Conservation (phyloP, 1,139 yeast species). For the Lodderomyces jiufengensis region DNA sequence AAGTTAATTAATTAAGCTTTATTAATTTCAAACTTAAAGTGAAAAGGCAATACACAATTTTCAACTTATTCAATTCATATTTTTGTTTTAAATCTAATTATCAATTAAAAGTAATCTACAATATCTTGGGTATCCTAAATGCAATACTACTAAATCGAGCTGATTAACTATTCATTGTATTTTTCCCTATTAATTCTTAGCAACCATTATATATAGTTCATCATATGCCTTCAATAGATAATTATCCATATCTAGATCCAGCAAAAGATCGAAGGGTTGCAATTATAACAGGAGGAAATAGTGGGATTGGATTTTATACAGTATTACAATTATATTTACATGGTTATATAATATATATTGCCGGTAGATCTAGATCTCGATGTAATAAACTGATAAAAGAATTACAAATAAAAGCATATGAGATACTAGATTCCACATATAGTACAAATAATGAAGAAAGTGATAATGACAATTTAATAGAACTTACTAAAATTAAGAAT, state of each 20-base stretch:
- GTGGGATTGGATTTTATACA: conserved; percentile 78
- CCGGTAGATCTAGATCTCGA: conserved; percentile 61
- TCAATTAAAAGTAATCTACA: too few relatives aligned
- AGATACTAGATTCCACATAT: conserved; percentile 19
- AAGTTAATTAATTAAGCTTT: too few relatives aligned
- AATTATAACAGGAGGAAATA: conserved; percentile 74
- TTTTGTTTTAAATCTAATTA: too few relatives aligned
- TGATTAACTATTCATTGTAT: too few relatives aligned
- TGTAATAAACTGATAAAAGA: conserved; percentile 55
- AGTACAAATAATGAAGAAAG: conserved; percentile 10
- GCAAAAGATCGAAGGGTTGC: conserved; percentile 51
- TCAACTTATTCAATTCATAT: too few relatives aligned
- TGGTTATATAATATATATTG: conserved; percentile 71
- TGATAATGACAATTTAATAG: too few relatives aligned
- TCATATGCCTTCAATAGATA: conserved; percentile 16
- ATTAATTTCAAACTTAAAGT: too few relatives aligned
- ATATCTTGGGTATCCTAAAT: too few relatives aligned
- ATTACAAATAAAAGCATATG: conserved; percentile 50
- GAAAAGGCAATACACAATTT: too few relatives aligned
- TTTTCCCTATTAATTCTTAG: too few relatives aligned
- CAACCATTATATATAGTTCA: neutral
- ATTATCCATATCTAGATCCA: conserved; percentile 40
- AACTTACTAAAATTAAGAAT: conserved; percentile 3
- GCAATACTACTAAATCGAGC: too few relatives aligned
- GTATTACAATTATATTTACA: conserved; percentile 73